Evolutionary conservation across 1,284 basidiomycete species (phyloP), one percentile per base, ranked within the genome.

Genomic region (Ganoderma multipileum): DNA sequence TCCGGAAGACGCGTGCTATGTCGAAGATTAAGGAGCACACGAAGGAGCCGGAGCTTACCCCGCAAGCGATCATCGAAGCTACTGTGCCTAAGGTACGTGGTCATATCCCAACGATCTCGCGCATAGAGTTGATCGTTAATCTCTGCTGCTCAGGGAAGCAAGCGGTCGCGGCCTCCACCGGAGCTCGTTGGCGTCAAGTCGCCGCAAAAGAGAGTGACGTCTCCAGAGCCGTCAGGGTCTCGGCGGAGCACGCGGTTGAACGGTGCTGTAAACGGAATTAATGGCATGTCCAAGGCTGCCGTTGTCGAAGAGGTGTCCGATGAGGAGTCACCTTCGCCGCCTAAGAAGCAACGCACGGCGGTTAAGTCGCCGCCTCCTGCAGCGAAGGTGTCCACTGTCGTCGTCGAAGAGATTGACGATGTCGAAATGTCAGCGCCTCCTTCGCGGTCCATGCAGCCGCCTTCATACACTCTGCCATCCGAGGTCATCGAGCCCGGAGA

Each of bases 21-120:
- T 74, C 57, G 70, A 62, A 71, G 71, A 68, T 76, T 75, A 65
- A 78, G 76, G 65, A 81, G 79, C 69, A 80, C 76, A 70, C 70
- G 69, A 74, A 66, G 67, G 80, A 71, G 71, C 75, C 69, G 39
- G 81, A 84, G 66, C 73, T 85, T 63, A 87, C 87, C 42, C 84
- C 86, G 11, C 89, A 90, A 70, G 86, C 86, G 38, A 89, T 91
- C 61, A 90, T 92, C 64, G 90, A 91, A 77, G 90, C 91, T 7
- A 92, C 91, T 3, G 75, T 92, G 18, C 91, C 91, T 6, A 90
- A 88, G 83, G 91, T 90, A 68, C 68, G 83, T 76, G 33, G 1
- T 12, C 12, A 59, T 61, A 39, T 59, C 36, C 47, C 63, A 55
- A 44, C n/a, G 52, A 67, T 39, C 26, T 6, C 64, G 39, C 54